Percentiles rank a stretch among this genome's conserved stretches.
These are phyloP conservation scores for Saraca asoca DNA, from an alignment of 331 rosid genomes.

Conservation along the genomic window DNA sequence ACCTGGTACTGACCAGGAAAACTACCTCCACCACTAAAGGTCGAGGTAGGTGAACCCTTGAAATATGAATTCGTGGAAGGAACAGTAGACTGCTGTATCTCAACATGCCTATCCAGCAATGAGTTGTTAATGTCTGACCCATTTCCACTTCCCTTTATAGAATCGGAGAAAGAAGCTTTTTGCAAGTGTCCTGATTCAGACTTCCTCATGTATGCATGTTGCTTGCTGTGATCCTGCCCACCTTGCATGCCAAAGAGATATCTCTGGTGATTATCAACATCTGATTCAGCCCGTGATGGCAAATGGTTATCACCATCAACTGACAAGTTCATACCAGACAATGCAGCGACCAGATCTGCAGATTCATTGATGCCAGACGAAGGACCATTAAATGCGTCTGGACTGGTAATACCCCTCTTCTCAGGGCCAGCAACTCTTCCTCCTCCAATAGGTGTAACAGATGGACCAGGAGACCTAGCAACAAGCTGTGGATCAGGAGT, in stretches of 20 bases:
- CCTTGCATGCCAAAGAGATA: constrained; percentile 77
- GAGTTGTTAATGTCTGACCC: constrained; percentile 50
- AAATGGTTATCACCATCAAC: constrained; percentile 62
- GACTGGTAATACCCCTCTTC: constrained; percentile 64
- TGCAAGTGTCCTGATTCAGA: constrained; percentile 68
- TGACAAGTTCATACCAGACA: constrained; percentile 80
- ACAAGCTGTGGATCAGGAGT: constrained; percentile 91
- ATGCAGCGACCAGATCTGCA: constrained; percentile 69
- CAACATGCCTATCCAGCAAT: constrained; percentile 58
- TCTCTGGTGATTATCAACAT: constrained; percentile 60
- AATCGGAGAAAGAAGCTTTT: constrained; percentile 54
- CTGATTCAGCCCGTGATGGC: constrained; percentile 64
- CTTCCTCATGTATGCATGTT: constrained; percentile 64
- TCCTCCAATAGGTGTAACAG: constrained; percentile 85
- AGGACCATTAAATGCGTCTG: constrained; percentile 66
- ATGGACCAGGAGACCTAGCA: constrained; percentile 96
- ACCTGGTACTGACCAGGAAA: constrained; percentile 67
- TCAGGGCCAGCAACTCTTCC: constrained; percentile 66
- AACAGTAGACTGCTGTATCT: constrained; percentile 53
- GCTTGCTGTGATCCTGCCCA: constrained; percentile 69
- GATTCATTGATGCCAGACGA: constrained; percentile 69
- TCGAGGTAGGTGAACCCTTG: constrained; percentile 67
- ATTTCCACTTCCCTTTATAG: constrained; percentile 52
- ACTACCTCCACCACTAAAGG: constrained; percentile 64
- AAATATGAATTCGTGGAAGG: constrained; percentile 51